These are phyloP conservation scores for Nidularia pulvinata DNA, from an alignment of 768 basidiomycete species.

Conservation along the genomic window DNA sequence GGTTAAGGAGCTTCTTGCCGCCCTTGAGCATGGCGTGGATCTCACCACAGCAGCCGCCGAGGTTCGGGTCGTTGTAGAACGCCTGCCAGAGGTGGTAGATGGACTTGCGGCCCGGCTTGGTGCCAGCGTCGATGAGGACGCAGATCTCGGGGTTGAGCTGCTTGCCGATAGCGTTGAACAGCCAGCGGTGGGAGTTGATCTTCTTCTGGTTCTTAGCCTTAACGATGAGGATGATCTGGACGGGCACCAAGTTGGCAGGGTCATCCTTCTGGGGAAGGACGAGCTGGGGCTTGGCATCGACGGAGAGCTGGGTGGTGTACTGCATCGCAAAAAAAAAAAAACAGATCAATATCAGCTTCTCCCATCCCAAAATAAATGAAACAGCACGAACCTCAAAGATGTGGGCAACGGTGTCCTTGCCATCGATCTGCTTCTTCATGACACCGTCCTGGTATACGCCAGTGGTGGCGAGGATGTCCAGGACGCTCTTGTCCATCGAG, in stretches of 20 bases:
- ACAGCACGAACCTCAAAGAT: constrained; percentile 63
- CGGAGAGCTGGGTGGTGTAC: constrained; percentile 96
- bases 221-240: constrained; percentile 88
- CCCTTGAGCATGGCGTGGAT: constrained; percentile 97
- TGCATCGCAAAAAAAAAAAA: constrained; percentile 20
- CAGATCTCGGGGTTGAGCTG: constrained; percentile 88
- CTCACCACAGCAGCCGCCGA: constrained; percentile 92
- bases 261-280: constrained; percentile 90
- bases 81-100: constrained; percentile 96
- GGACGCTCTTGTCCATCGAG: constrained; percentile 87
- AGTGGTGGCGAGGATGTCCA: constrained; percentile 81
- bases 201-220: constrained; percentile 97
- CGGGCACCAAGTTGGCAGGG: constrained; percentile 90
- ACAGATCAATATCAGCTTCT: neutral
- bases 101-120: constrained; percentile 94
- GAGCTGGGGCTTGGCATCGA: constrained; percentile 88
- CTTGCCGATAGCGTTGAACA: constrained; percentile 91
- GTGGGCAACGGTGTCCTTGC: constrained; percentile 85
- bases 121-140: constrained; percentile 92
- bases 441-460: constrained; percentile 90
- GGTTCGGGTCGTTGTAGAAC: constrained; percentile 75
- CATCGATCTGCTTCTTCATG: constrained; percentile 87
- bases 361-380: too few relatives aligned
- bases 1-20: constrained; percentile 89
- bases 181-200: constrained; percentile 95